Conservation (phyloP, 2,329 filamentous ascomycete species). For the Ceratocystis lukuohia region DNA sequence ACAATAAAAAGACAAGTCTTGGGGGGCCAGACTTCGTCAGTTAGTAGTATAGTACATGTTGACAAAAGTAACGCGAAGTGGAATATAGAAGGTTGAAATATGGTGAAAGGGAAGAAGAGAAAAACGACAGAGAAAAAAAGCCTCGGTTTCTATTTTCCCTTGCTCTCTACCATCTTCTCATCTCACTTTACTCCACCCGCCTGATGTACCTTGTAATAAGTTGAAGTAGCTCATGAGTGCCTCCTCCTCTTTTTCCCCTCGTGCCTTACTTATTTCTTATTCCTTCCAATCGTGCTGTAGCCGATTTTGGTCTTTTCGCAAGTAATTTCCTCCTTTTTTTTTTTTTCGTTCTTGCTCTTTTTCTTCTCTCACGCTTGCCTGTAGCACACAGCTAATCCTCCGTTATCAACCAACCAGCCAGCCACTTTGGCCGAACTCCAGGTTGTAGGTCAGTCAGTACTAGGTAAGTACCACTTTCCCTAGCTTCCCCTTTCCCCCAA, state of each 20-base stretch:
- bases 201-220: not conserved
- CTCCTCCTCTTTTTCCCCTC: not conserved
- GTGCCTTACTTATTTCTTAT: not conserved
- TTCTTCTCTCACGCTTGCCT: not conserved
- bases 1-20: not conserved
- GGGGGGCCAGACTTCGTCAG: not conserved
- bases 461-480: not conserved
- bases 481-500: constrained; percentile 8
- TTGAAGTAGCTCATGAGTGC: not conserved
- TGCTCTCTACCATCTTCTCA: not conserved
- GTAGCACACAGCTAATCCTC: not conserved
- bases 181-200: not conserved
- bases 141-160: not conserved
- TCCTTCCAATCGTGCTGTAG: not conserved
- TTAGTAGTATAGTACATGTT: too few species aligned
- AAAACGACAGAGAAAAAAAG: not conserved
- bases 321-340: constrained; percentile 17
- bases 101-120: not conserved
- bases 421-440: not conserved
- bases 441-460: not conserved
- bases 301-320: not conserved
- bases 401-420: not conserved
- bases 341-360: not conserved
- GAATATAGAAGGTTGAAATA: not conserved
- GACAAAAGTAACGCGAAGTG: not conserved